Conservation (phyloP, 805 yeast species). For the Wickerhamomyces hampshirensis region DNA sequence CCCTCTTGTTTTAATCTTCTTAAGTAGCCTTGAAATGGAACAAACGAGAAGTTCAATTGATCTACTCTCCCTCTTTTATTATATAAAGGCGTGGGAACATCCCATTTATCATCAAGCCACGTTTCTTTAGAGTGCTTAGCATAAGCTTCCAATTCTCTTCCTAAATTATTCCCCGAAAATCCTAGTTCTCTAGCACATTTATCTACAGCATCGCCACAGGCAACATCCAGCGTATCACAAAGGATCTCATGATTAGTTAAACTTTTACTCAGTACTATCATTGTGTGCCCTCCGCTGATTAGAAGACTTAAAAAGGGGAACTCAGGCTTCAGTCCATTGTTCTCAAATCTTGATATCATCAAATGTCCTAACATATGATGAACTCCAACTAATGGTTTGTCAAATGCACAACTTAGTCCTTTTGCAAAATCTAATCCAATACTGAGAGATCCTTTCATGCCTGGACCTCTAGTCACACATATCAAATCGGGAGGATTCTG, state of each 20-base stretch:
- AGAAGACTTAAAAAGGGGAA: slow-evolving; percentile 74
- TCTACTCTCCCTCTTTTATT: slow-evolving; percentile 43
- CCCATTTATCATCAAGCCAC: slow-evolving; percentile 22
- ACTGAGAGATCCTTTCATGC: slow-evolving; percentile 85
- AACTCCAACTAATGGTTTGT: slow-evolving; percentile 77
- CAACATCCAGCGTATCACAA: slow-evolving; percentile 77
- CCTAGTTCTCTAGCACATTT: slow-evolving; percentile 89
- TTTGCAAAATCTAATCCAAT: slow-evolving; percentile 82
- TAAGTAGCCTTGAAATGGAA: slow-evolving; percentile 63
- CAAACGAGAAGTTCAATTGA: slow-evolving; percentile 62
- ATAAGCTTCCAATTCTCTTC: slow-evolving; percentile 69
- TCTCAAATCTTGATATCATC: slow-evolving; percentile 52
- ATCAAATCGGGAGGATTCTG: slow-evolving; percentile 56
- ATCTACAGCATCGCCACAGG: slow-evolving; percentile 91
- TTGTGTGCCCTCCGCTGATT: slow-evolving; percentile 93
- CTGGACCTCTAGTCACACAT: slow-evolving; percentile 94
- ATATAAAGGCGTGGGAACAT: slow-evolving; percentile 48
- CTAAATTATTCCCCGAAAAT: slow-evolving; percentile 76
- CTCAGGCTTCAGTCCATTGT: slow-evolving; percentile 38
- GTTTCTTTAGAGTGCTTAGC: slow-evolving; percentile 32
- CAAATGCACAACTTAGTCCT: slow-evolving; percentile 78
- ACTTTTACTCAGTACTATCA: slow-evolving; percentile 65
- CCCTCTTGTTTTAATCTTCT: slow-evolving; percentile 29
- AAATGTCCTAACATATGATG: slow-evolving; percentile 97
- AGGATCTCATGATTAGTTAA: slow-evolving; percentile 65